Base-by-base conservation (phyloP, 805 yeast species). In the Pichia pseudocactophila region DNA sequence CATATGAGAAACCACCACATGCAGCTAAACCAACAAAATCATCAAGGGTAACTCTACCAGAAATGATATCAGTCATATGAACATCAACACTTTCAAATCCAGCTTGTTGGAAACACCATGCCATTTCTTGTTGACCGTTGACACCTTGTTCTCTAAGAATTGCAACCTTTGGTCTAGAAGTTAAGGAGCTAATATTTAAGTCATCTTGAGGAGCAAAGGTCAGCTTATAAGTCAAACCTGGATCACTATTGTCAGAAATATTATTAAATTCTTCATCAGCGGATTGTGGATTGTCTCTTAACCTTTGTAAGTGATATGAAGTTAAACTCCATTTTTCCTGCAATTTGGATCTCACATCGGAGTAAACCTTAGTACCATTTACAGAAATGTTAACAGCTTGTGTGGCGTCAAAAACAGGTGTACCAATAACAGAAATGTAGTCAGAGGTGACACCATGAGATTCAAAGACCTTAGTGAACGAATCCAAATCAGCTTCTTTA, bases 1-100 rank as follows among this genome's bases (percentile, higher is more conserved):
- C 98, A 58, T 89, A 92, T 2, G 97, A 87, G 71, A 92, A 92
- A 13, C 98, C 98, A 65, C 98, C 98, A 68, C 98, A 94, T 3
- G 97, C 97, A 34, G 97, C 97, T 37, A 92, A 55, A 48, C 98
- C 98, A 39, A 81, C 86, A 63, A 92, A 92, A 36, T 77, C 82
- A 56, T 78, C 80, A 50, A 92, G 71, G 16, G 78, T 62, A 30
- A 82, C 82, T 54, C 69, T 73, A 35, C 95, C 95, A 31, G 73
- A 66, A 48, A 89, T 66, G 45, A 92, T 74, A 61, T 92, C 98
- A 17, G 94, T 77, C 98, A 92, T 92, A 58, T 94, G 97, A 33
- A 92, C 95, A 64, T 92, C 98, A 46, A 85, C 77, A n/a, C 89
- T 73, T 17, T 79, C 87, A 63, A 92, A 92, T 0, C 98, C 98